Evolutionary conservation across 140 eudicot species (phyloP).

Genomic region (Flaveria floridana): DNA sequence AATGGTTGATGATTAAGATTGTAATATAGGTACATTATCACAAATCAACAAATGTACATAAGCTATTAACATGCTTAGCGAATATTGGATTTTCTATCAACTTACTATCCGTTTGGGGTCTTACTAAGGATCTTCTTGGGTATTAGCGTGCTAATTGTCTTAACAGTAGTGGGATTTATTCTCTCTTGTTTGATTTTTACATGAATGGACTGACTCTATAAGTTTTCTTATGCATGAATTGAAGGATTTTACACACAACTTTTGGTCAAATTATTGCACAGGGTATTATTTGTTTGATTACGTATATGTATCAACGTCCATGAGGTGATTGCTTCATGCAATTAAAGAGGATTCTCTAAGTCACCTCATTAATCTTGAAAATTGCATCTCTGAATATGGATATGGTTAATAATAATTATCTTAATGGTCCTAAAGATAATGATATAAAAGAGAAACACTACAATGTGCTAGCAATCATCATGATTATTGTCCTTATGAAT

Average conservation of each 20-base stretch:
- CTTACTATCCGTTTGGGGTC: not conserved
- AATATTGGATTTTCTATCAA: not conserved
- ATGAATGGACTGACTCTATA: not conserved
- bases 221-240: not conserved
- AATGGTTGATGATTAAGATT: not conserved
- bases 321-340: not conserved
- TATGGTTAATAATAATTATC: not conserved
- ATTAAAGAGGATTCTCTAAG: not conserved
- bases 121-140: not conserved
- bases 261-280: not conserved
- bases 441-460: not conserved
- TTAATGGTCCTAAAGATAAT: not conserved
- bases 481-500: not conserved
- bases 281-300: not conserved
- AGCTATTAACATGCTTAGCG: not conserved
- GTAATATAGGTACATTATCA: not conserved
- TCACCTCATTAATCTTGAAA: not conserved
- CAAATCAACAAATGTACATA: not conserved
- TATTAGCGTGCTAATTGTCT: not conserved
- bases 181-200: not conserved
- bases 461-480: constrained; percentile 7
- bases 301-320: not conserved
- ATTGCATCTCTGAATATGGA: not conserved
- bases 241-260: not conserved
- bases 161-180: not conserved